A percentile compares a stretch with the other conserved stretches of the same genome.
phyloP scores from a whole-genome alignment of 129 eudicot species.

The Pseudognaphalium luteoalbum region DNA sequence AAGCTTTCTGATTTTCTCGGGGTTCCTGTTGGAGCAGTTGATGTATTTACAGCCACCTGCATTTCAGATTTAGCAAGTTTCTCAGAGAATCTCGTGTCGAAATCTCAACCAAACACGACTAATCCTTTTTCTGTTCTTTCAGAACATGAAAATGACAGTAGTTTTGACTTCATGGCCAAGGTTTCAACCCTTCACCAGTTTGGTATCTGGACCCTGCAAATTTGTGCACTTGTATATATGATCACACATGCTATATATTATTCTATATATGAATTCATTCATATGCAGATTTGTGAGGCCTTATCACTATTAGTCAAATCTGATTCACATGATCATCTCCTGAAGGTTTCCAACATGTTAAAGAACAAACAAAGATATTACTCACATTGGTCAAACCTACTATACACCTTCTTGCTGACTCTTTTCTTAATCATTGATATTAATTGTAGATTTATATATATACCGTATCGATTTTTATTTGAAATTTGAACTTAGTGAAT shows the following conservation, averaged over 20 bases:
- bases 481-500: not conserved
- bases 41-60: conserved; percentile 78
- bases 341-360: conserved; percentile 43
- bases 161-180: conserved; percentile 39
- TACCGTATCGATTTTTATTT: not conserved
- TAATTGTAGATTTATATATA: not conserved
- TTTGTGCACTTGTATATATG: conserved; percentile 63
- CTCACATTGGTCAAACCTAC: conserved; percentile 32
- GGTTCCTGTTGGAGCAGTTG: conserved; percentile 81
- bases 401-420: not conserved
- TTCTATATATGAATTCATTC: conserved; percentile 36
- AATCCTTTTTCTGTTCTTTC: conserved; percentile 28
- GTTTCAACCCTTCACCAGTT: conserved; percentile 48
- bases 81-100: conserved; percentile 55
- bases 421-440: conserved; percentile 9
- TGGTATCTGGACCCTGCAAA: conserved; percentile 52
- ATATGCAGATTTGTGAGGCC: conserved; percentile 26
- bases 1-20: conserved; percentile 85
- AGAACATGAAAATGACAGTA: conserved; percentile 36
- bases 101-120: conserved; percentile 52
- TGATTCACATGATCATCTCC: conserved; percentile 59
- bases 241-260: conserved; percentile 54
- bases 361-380: conserved; percentile 25
- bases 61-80: conserved; percentile 76
- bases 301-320: conserved; percentile 37